These are phyloP conservation scores for Aspergillus eucalypticola DNA, from an alignment of 2,329 filamentous ascomycete species.

Conservation along the genomic window DNA sequence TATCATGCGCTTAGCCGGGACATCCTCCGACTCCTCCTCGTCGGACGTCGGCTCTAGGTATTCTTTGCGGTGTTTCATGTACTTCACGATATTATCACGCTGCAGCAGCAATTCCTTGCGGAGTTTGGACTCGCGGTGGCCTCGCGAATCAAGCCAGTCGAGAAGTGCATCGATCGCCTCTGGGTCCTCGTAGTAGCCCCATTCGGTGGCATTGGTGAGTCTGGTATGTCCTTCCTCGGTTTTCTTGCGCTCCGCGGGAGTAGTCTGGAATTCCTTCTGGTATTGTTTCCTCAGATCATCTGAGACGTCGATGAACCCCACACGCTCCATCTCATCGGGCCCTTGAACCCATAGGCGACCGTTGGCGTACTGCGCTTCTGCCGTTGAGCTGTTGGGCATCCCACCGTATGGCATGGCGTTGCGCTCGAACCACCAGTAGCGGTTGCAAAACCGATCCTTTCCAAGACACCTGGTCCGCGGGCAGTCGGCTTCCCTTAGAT, in stretches of 20 bases:
- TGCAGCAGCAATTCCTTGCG: conserved; percentile 81
- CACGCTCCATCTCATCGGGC: conserved; percentile 81
- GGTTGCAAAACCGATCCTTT: conserved; percentile 95
- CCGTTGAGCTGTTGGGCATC: conserved; percentile 83
- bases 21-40: conserved; percentile 50
- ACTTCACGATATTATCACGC: conserved; percentile 70
- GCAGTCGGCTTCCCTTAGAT: conserved; percentile 90
- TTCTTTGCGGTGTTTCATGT: conserved; percentile 76
- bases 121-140: conserved; percentile 81
- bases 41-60: conserved; percentile 64
- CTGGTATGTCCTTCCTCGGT: conserved; percentile 81
- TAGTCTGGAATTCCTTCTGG: conserved; percentile 73
- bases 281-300: conserved; percentile 74
- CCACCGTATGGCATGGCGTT: conserved; percentile 97
- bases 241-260: conserved; percentile 79
- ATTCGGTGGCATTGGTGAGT: conserved; percentile 74
- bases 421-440: conserved; percentile 98
- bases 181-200: conserved; percentile 87
- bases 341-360: conserved; percentile 96
- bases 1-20: conserved; percentile 56
- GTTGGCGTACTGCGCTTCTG: conserved; percentile 84
- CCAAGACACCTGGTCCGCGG: conserved; percentile 85
- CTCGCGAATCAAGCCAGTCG: conserved; percentile 83
- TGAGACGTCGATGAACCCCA: conserved; percentile 79
- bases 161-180: conserved; percentile 76